These are phyloP conservation scores for Vaccinium macrocarpon DNA, from an alignment of 148 eudicot species.

Conservation along the genomic window DNA sequence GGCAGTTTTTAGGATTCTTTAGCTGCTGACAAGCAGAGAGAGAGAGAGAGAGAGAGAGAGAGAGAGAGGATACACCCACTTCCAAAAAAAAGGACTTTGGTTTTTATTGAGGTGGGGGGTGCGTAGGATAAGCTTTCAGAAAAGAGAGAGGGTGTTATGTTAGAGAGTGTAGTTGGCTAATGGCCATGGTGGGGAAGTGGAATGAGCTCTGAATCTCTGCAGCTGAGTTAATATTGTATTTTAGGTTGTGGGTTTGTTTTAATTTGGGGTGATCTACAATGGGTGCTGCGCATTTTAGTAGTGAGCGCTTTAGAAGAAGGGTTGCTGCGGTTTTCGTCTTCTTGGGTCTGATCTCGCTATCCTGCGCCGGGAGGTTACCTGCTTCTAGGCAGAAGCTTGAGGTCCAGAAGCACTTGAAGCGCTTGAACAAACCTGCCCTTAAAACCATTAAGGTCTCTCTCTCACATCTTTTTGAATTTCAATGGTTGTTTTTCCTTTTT, in stretches of 20 bases:
- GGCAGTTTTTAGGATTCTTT: constrained; percentile 27
- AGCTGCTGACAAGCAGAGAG: not conserved
- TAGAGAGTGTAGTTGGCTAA: not conserved
- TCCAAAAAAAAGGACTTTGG: constrained; percentile 1
- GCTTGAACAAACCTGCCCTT: constrained; percentile 70
- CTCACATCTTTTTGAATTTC: not conserved
- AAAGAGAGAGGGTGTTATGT: not conserved
- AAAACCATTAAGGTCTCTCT: constrained; percentile 60
- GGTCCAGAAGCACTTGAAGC: constrained; percentile 72
- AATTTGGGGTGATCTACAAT: constrained; percentile 20
- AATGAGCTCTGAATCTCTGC: not conserved
- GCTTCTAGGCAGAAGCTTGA: constrained; percentile 59
- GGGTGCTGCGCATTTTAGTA: constrained; percentile 26
- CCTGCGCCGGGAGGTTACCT: constrained; percentile 44
- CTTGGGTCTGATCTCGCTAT: constrained; percentile 28
- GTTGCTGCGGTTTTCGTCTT: constrained; percentile 22
- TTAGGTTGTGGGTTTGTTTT: not conserved
- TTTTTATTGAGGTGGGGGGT: constrained; percentile 8
- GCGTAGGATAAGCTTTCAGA: constrained; percentile 13
- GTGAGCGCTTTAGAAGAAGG: constrained; percentile 17
- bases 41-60: constrained; percentile 17
- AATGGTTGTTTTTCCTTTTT: constrained; percentile 1
- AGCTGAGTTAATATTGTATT: not conserved
- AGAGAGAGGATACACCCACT: not conserved
- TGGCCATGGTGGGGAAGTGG: not conserved